Base-by-base conservation (phyloP, 371 early-diverging fungal species). In the Nematocida sp. region DNA sequence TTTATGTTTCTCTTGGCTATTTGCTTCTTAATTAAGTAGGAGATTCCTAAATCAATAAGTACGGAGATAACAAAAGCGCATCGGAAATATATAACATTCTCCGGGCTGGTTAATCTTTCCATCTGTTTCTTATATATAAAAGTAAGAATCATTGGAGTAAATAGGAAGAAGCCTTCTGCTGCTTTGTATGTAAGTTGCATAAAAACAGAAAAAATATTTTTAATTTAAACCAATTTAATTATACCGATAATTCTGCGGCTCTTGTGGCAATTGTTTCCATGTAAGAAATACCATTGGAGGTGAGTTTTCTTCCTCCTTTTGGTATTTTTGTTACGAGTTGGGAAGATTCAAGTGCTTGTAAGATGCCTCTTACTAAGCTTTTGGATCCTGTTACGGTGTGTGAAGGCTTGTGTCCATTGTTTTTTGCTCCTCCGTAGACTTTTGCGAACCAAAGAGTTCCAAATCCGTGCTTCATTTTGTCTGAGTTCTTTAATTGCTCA, bases 1-100 rank as follows among this genome's bases (percentile, higher is more conserved):
- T 71, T 55, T 28, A 81, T 79, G 39, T 84, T 82, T 26, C 55
- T 53, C 20, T 16, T 53, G 5, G 28, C 56, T 42, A 82, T 79
- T 61, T 64, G 77, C 28, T 49, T 60, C 55, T 64, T 79, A 25
- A 84, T 80, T 53, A 65, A 65, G 47, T 77, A 75, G 33, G 63
- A 61, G 16, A 79, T 45, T 1, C 60, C 32, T 1, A 80, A 16
- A n/a, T 81, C 81, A 0, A 84, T 38, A 7, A 78, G 9, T 47
- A 63, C 61, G 9, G 81, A 69, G 4, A 69, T 35, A 9, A 80
- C 50, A 66, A 79, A 81, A 2, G 55, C 56, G 1, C 65, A 42
- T 53, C 83, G 38, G 32, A 79, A 25, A 25, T 71, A 50, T 18
- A 61, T 3, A n/a, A 71, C n/a, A 33, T 71, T 18, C 30, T 45